Conservation (phyloP, 306 rosid species). For the Prunus fruticosa region DNA sequence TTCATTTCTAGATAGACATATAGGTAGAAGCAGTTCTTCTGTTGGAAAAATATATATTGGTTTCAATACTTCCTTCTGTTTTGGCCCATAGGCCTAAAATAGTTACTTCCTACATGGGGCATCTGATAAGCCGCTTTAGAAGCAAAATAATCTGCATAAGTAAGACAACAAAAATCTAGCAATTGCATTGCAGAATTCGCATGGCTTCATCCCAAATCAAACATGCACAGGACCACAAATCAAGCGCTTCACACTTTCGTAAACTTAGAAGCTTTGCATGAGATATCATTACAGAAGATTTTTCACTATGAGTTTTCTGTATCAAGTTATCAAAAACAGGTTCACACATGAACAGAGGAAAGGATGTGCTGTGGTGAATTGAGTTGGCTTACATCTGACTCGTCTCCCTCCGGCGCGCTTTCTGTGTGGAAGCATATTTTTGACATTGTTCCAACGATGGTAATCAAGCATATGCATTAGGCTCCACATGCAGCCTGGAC, state of each 20-base stretch:
- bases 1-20: no score
- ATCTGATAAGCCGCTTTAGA: background rate
- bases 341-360: background rate
- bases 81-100: no score
- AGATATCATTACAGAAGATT: background rate
- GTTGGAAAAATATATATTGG: no score
- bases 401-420: conserved; percentile 43
- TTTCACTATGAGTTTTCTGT: background rate
- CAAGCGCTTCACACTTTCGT: background rate
- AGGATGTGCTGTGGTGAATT: background rate
- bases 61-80: no score
- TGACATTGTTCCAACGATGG: conserved; percentile 69
- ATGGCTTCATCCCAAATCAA: background rate
- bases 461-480: conserved; percentile 53
- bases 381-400: conserved; percentile 41
- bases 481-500: conserved; percentile 75
- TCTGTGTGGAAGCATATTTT: conserved; percentile 46
- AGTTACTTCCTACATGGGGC: no score
- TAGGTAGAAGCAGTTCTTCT: no score
- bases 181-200: background rate
- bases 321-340: background rate
- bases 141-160: background rate
- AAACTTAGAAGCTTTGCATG: no score
- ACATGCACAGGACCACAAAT: background rate
- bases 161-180: background rate